Evolutionary conservation across 768 basidiomycete species (phyloP), one percentile per base, ranked within the genome.

Genomic region (Coprinellus aureogranulatus): DNA sequence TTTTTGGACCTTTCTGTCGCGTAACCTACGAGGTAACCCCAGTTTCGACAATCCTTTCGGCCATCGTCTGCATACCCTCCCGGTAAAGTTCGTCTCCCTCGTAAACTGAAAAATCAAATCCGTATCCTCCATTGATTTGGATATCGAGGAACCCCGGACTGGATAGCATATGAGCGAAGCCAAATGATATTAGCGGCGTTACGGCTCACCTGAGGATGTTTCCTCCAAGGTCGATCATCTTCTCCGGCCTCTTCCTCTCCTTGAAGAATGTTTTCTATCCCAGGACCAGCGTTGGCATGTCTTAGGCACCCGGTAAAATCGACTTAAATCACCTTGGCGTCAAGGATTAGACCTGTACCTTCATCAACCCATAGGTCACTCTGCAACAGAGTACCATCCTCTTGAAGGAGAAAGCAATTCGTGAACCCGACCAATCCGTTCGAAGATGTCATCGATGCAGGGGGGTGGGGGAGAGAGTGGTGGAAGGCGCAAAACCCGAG

Each of bases 61-160:
- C 87, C 31, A 94, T 83, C 59, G 76, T 74, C 65, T 82, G 80
- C 69, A 95, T 74, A 20, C 91, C 90, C 23, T 79, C 64, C 25
- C 77, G 74, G 71, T 95, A 95, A 5, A 73, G 75, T 37, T 84
- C 88, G 65, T 87, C 79, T 26, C 81, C 83, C 34, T 89, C 85
- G 63, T 88, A 91, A 18, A 92, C 82, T 12, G 91, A 92, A 65
- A 94, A 93, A 69, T 93, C 91, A 66, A 92, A 90, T 28, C 87
- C 86, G 67, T 91, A 94, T 4, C 86, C 93, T 34, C 94, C 94
- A 61, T 96, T 95, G 60, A 96, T 87, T 65, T 96, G 94, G 18
- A 89, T 84, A 72, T 95, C 94, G 50, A 95, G 80, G 65, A 88
- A 82, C 14, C 93, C 93, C 2, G 93, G 93, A 68, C 90, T 34